Conservation (phyloP, 2,329 filamentous ascomycete genomes). For the Elsinoe necatrix region DNA sequence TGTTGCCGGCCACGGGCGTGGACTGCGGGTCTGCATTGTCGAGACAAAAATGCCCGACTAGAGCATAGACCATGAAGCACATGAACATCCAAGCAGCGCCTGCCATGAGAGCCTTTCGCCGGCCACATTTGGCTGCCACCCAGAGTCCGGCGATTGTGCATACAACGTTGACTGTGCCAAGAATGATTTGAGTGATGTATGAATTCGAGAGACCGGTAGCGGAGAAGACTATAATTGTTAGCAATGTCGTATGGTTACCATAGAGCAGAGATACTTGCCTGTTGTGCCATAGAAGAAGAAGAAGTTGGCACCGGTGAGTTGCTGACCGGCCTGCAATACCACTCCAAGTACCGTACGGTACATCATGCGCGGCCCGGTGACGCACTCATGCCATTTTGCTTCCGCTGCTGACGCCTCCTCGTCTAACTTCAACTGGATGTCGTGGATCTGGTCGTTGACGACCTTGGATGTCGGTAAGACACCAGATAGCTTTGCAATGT, state of each 20-base stretch:
- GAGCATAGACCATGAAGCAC: slow-evolving; percentile 55
- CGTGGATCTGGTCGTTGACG: slow-evolving; percentile 25
- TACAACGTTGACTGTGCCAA: slow-evolving; percentile 40
- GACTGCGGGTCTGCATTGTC: slow-evolving; percentile 20
- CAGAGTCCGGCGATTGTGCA: slow-evolving; percentile 42
- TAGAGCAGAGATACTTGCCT: not conserved
- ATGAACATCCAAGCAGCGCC: slow-evolving; percentile 35
- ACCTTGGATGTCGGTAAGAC: slow-evolving; percentile 22
- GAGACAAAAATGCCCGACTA: slow-evolving; percentile 26
- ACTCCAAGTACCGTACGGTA: slow-evolving; percentile 28
- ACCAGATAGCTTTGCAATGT: slow-evolving; percentile 25
- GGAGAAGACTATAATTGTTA: slow-evolving; percentile 42
- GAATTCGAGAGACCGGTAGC: slow-evolving; percentile 29
- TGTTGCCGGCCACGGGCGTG: slow-evolving; percentile 25
- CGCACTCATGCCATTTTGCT: slow-evolving; percentile 25
- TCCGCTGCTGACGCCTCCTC: slow-evolving; percentile 24
- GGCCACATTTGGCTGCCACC: slow-evolving; percentile 42
- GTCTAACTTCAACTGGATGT: slow-evolving; percentile 28
- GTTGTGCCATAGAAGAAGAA: slow-evolving; percentile 25
- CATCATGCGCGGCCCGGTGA: slow-evolving; percentile 25
- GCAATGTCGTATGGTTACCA: not conserved
- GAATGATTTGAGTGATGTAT: slow-evolving; percentile 42
- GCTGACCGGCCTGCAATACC: slow-evolving; percentile 27
- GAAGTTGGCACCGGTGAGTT: slow-evolving; percentile 29
- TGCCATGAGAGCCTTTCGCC: slow-evolving; percentile 39